These are phyloP conservation scores for Thuja plicata DNA, from an alignment of 83 land plant species.

Conservation along the genomic window DNA sequence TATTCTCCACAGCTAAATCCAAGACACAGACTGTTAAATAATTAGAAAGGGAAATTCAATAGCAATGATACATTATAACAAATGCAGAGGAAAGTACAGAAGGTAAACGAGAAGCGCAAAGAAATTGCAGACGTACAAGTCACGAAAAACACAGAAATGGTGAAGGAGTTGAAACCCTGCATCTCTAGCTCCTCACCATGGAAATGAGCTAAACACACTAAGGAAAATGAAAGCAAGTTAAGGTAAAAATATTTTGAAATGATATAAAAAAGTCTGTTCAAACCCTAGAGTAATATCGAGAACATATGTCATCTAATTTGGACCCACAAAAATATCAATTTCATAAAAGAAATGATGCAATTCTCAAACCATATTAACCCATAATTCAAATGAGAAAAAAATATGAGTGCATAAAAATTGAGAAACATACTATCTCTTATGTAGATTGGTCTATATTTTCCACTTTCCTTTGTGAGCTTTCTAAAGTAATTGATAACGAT, in stretches of 20 bases:
- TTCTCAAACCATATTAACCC: too few relatives aligned
- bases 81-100: not conserved
- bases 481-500: too few relatives aligned
- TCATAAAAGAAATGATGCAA: too few relatives aligned
- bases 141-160: not conserved
- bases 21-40: not conserved
- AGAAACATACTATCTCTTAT: too few relatives aligned
- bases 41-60: not conserved
- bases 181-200: not conserved
- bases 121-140: not conserved
- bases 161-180: not conserved
- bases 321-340: too few relatives aligned
- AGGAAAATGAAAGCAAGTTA: not conserved
- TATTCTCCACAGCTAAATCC: not conserved
- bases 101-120: not conserved
- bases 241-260: not conserved
- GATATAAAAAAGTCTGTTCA: too few relatives aligned
- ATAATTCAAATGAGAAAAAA: too few relatives aligned
- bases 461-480: too few relatives aligned
- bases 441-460: too few relatives aligned
- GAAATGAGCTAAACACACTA: not conserved
- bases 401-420: too few relatives aligned
- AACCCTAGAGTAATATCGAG: too few relatives aligned
- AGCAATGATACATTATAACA: not conserved
- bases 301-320: too few relatives aligned